Evolutionary conservation across 495 filamentous ascomycete species (phyloP), one percentile per base, ranked within the genome.

Genomic region (Evernia prunastri): DNA sequence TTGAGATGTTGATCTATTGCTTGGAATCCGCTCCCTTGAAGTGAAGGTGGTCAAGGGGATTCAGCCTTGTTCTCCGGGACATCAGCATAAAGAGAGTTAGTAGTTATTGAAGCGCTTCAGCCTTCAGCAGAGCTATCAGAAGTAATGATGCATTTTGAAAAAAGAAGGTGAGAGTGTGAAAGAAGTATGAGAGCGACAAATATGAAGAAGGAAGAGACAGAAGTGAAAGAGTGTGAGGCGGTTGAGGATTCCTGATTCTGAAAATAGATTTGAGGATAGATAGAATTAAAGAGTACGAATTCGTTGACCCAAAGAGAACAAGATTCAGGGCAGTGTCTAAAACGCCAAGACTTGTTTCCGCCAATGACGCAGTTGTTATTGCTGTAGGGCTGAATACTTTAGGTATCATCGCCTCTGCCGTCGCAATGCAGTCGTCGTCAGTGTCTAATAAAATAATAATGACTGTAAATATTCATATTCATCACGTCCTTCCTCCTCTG

Each of bases 331-430:
- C 31, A 33, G 35, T 43, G 60, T 31, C 49, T 23, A 53, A 40
- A 53, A 62, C 49, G 60, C 60, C 60, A 62, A 62, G 60, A 62
- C 36, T 31, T 1, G 42, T 45, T n/a, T 20, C 31, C 29, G 35
- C 43, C 59, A 40, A 63, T 29, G 36, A 18, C 18, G 45, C 33
- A 25, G 25, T 25, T 15, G 25, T 29, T 12, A n/a, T 49, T 23
- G 8, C 7, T 18, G 27, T 53, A 53, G 49, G 49, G 49, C 49
- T 53, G 49, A 31, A 53, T 20, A n/a, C n/a, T n/a, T n/a, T n/a
- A n/a, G n/a, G n/a, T n/a, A 15, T 53, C 49, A 31, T 23, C n/a
- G 43, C 20, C 43, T 2, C 20, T n/a, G n/a, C n/a, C n/a, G n/a
- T n/a, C n/a, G n/a, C n/a, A n/a, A n/a, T n/a, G n/a, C n/a, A n/a